A percentile compares a stretch with the other conserved stretches of the same genome.
phyloP scores from a whole-genome alignment of 495 filamentous ascomycete genomes.

The Aspergillus avenaceus region DNA sequence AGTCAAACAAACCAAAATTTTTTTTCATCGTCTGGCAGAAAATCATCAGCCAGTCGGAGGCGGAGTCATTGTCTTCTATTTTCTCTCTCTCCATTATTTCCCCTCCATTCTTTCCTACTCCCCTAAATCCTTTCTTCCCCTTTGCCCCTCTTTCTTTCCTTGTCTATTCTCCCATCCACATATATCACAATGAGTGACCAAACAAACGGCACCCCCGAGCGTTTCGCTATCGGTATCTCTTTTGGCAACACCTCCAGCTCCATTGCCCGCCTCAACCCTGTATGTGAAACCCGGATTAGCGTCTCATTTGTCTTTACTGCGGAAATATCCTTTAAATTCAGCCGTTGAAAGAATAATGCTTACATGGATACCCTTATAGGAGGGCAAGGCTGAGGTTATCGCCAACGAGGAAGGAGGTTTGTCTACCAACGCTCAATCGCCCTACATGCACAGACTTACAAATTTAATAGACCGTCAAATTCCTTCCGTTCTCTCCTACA shows the following conservation, averaged over 20 bases:
- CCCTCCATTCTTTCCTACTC: background rate
- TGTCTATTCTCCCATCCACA: background rate
- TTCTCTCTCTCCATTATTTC: background rate
- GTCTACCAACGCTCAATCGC: slow-evolving; percentile 19
- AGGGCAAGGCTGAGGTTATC: slow-evolving; percentile 95
- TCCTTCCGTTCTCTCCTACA: slow-evolving; percentile 88
- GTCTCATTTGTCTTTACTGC: background rate
- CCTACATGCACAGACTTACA: slow-evolving; percentile 7
- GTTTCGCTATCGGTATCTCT: slow-evolving; percentile 86
- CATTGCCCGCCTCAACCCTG: slow-evolving; percentile 76
- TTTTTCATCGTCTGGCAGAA: slow-evolving; percentile 18
- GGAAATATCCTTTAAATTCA: background rate
- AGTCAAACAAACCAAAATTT: slow-evolving; percentile 23
- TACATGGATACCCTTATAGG: slow-evolving; percentile 40
- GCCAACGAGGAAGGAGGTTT: slow-evolving; percentile 97
- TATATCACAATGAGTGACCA: slow-evolving; percentile 52
- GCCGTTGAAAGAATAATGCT: background rate
- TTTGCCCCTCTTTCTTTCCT: slow-evolving; percentile 16
- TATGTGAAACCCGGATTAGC: slow-evolving; percentile 30
- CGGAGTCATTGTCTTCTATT: slow-evolving; percentile 18
- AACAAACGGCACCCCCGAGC: slow-evolving; percentile 45
- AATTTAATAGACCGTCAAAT: slow-evolving; percentile 85
- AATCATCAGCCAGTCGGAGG: slow-evolving; percentile 29
- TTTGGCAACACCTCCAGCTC: slow-evolving; percentile 98
- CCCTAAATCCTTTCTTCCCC: background rate